Evolutionary conservation across 2,329 filamentous ascomycete genomes (phyloP).

Genomic region (Magnaporthiopsis incrustans): DNA sequence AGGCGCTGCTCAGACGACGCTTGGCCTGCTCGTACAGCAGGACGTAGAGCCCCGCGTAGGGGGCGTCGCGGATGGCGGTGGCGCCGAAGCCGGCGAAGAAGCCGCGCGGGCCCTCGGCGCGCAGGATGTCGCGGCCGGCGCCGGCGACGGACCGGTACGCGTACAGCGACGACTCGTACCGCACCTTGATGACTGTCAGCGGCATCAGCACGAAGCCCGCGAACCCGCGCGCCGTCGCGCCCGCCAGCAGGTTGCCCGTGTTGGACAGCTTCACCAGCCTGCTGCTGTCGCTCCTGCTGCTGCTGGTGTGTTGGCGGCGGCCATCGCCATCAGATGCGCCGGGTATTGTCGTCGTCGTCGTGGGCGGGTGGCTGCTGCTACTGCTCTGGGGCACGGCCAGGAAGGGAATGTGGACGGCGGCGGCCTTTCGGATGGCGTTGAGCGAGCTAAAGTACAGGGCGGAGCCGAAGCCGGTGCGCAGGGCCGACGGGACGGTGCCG

Average conservation of each 20-base stretch:
- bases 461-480: conserved; percentile 86
- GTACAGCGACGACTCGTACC: conserved; percentile 86
- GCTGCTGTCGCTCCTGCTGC: conserved; percentile 43
- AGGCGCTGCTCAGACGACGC: conserved; percentile 42
- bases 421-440: conserved; percentile 69
- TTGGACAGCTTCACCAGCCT: conserved; percentile 76
- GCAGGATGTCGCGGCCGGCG: conserved; percentile 67
- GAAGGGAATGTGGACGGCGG: conserved; percentile 30
- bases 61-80: conserved; percentile 88
- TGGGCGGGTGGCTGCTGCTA: too few relatives aligned
- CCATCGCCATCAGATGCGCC: conserved; percentile 12
- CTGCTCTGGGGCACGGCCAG: not conserved
- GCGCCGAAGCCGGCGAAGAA: conserved; percentile 94
- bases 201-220: conserved; percentile 93
- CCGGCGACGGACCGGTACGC: conserved; percentile 67
- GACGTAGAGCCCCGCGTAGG: conserved; percentile 91
- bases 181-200: conserved; percentile 91
- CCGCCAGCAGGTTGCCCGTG: conserved; percentile 75
- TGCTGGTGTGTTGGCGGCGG: conserved; percentile 7
- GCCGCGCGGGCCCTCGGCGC: conserved; percentile 65
- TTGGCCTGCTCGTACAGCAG: conserved; percentile 87
- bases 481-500: conserved; percentile 83
- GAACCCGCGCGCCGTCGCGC: conserved; percentile 73
- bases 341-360: not conserved
- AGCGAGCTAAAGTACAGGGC: conserved; percentile 91